Conservation (phyloP, 139 green algal species). For the Tetraselmis chui region DNA sequence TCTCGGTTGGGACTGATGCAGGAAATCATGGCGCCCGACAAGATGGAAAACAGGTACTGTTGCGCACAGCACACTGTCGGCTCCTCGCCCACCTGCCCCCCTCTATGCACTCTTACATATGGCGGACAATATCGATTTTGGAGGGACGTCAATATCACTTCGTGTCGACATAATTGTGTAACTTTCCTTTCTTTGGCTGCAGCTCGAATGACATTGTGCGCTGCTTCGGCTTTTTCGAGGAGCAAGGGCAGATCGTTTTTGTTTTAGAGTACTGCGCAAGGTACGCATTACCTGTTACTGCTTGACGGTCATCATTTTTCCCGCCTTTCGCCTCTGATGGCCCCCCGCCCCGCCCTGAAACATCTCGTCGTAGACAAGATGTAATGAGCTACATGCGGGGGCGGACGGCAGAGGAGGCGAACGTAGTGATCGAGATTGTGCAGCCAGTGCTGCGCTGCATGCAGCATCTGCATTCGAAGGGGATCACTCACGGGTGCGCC, state of each 20-base stretch:
- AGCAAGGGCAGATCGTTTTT: background rate
- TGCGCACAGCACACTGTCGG: too few species aligned
- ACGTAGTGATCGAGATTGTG: background rate
- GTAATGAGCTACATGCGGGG: background rate
- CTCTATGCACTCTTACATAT: too few species aligned
- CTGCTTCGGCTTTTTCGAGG: background rate
- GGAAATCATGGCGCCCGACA: background rate
- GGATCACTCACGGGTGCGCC: background rate
- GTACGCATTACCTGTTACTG: too few species aligned
- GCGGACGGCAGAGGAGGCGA: background rate
- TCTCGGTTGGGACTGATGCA: background rate
- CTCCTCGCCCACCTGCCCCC: background rate
- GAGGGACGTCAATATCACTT: too few species aligned
- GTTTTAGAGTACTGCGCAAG: background rate
- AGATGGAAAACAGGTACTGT: constrained; percentile 1
- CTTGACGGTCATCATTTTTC: too few species aligned
- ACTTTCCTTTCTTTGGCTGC: background rate
- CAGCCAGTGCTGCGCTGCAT: background rate
- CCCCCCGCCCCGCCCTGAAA: background rate
- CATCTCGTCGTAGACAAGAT: background rate
- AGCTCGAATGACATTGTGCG: background rate
- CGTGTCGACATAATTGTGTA: background rate
- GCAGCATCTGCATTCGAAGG: background rate
- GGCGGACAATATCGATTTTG: too few species aligned
- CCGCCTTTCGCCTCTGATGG: too few species aligned